Conservation (phyloP, 257 asterid species). For the Cruciata laevipes region DNA sequence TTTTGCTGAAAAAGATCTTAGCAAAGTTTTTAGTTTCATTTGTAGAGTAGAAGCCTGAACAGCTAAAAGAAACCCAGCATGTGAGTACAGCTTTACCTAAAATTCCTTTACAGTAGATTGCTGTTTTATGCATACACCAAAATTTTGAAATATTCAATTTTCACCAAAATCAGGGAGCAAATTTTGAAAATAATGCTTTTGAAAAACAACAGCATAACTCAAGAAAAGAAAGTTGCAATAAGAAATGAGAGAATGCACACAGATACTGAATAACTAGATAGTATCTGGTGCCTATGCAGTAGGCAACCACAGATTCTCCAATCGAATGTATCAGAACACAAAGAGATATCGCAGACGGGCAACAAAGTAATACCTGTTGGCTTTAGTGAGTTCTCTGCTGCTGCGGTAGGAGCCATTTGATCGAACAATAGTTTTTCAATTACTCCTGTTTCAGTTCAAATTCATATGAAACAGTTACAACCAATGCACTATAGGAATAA, state of each 20-base stretch:
- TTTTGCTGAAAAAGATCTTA: not conserved
- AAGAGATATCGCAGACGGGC: not conserved
- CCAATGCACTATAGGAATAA: not conserved
- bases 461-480: not conserved
- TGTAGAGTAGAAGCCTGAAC: not conserved
- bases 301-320: not conserved
- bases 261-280: not conserved
- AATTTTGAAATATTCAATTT: no score
- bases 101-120: not conserved
- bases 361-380: slow-evolving; percentile 20
- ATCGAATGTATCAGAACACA: not conserved
- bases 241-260: not conserved
- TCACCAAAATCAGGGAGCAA: not conserved
- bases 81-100: not conserved
- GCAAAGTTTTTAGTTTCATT: not conserved
- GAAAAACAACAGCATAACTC: not conserved
- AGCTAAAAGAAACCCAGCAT: not conserved
- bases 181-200: not conserved
- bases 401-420: slow-evolving; percentile 25
- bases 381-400: slow-evolving; percentile 20
- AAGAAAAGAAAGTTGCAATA: not conserved
- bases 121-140: not conserved
- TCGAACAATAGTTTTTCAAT: not conserved
- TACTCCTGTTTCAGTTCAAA: slow-evolving; percentile 12
- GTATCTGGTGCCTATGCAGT: not conserved